These are phyloP conservation scores for Kuraishia borneana DNA, from an alignment of 805 yeast species.

Conservation along the genomic window DNA sequence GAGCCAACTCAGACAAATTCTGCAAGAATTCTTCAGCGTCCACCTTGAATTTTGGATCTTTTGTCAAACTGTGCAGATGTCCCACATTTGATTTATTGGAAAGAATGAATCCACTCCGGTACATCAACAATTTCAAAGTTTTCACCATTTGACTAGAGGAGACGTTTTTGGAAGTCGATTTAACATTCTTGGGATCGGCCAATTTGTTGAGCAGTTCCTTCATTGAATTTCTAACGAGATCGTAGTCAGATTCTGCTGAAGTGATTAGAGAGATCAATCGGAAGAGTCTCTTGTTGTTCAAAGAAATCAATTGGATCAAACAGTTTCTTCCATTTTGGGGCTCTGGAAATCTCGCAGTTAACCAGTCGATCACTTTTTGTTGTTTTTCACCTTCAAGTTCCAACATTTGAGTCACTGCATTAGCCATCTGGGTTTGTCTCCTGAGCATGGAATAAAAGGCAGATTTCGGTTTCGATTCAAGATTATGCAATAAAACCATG, in stretches of 20 bases:
- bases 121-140: slow-evolving; percentile 45
- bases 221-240: slow-evolving; percentile 46
- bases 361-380: slow-evolving; percentile 50
- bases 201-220: slow-evolving; percentile 51
- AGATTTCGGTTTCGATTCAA: slow-evolving; percentile 47
- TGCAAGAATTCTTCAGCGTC: slow-evolving; percentile 44
- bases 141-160: slow-evolving; percentile 37
- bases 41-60: no score
- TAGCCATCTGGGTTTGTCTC: slow-evolving; percentile 53
- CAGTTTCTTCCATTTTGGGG: slow-evolving; percentile 34
- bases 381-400: slow-evolving; percentile 25
- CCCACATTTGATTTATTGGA: slow-evolving; percentile 58
- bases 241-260: slow-evolving; percentile 47
- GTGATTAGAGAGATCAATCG: slow-evolving; percentile 44
- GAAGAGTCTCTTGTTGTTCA: slow-evolving; percentile 49
- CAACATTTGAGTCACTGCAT: slow-evolving; percentile 37
- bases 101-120: slow-evolving; percentile 47
- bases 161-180: slow-evolving; percentile 18
- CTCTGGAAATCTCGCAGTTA: slow-evolving; percentile 46
- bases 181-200: slow-evolving; percentile 37
- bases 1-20: slow-evolving; percentile 46
- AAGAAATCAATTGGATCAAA: slow-evolving; percentile 37
- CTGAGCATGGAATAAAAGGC: slow-evolving; percentile 60
- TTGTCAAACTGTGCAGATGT: slow-evolving; percentile 35
- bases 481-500: slow-evolving; percentile 30